Evolutionary conservation across 371 early-diverging fungal genomes (phyloP), one percentile per base, ranked within the genome.

Genomic region (Mortierella sp.): DNA sequence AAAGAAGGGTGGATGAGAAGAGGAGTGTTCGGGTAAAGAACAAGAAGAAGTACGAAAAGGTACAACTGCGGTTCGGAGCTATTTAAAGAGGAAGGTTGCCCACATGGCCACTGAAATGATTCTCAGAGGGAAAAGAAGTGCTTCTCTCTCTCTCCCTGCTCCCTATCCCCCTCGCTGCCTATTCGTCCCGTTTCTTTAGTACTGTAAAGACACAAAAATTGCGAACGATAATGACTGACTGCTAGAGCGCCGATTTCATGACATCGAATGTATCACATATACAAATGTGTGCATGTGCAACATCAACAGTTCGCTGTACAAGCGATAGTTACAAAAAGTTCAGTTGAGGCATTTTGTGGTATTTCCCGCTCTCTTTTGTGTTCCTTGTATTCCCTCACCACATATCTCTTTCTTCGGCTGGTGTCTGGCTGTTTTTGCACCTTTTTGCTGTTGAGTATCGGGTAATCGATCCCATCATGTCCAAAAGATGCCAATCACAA

Each of bases 211-310:
- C 42, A 38, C 42, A 38, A 38, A 38, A 38, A 3, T 5, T 38
- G 42, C 42, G 42, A 38, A 38, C 42, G 5, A 38, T 38, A 38
- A 38, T 13, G 26, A 28, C 58, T 16, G 14, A 50, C 16, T 19
- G 24, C 38, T 42, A 68, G 38, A 24, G 44, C 68, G 68, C 68
- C 68, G 68, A 68, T 68, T 68, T 68, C 63, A 63, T 34, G 38
- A 8, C 14, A 34, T 34, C 34, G 65, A 63, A 11, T 19, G 65
- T 19, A 38, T 24, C 11, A 38, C 1, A 0, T 11, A 50, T 3
- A 50, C 50, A 50, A 14, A 48, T 1, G 14, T 16, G 16, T 13
- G 28, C 28, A 28, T 13, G 60, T 60, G 16, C 16, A 60, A 28
- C n/a, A n/a, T n/a, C n/a, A n/a, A n/a, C n/a, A 13, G 13, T 9